phyloP scores from a whole-genome alignment of 441 rosid genomes.

The Raphanus hybrid region DNA sequence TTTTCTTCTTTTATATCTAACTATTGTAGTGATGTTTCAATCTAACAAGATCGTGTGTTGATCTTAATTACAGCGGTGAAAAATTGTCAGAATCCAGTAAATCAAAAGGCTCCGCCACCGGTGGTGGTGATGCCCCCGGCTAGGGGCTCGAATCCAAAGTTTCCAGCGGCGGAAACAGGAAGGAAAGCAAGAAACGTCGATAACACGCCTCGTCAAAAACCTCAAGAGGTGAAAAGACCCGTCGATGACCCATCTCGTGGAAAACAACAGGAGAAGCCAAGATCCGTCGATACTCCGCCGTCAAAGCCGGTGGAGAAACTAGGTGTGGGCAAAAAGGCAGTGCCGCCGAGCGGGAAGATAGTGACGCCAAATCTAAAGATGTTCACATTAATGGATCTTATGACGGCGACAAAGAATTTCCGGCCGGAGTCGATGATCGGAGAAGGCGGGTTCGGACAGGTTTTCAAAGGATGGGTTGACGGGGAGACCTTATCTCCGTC shows the following conservation, averaged over 20 bases:
- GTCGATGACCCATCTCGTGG: slow-evolving; percentile 10
- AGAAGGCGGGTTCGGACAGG: slow-evolving; percentile 80
- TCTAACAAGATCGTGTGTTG: background rate
- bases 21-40: background rate
- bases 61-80: slow-evolving; percentile 2
- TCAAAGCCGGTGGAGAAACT: slow-evolving; percentile 16
- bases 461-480: slow-evolving; percentile 76
- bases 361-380: slow-evolving; percentile 40
- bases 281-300: slow-evolving; percentile 20
- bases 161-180: slow-evolving; percentile 5
- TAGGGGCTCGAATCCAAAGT: slow-evolving; percentile 14
- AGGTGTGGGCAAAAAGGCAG: slow-evolving; percentile 43
- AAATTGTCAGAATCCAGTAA: slow-evolving; percentile 2
- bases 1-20: background rate
- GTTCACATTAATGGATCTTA: slow-evolving; percentile 58
- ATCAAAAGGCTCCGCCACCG: slow-evolving; percentile 30
- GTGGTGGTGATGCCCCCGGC: slow-evolving; percentile 23
- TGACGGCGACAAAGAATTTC: slow-evolving; percentile 61
- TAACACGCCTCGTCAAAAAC: slow-evolving; percentile 7
- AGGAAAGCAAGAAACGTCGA: slow-evolving; percentile 12
- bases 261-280: background rate
- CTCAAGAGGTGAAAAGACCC: background rate
- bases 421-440: slow-evolving; percentile 59
- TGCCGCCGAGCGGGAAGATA: slow-evolving; percentile 52
- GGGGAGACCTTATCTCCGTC: slow-evolving; percentile 63